phyloP scores from a whole-genome alignment of 345 rosid genomes.

The Acer negundo region DNA sequence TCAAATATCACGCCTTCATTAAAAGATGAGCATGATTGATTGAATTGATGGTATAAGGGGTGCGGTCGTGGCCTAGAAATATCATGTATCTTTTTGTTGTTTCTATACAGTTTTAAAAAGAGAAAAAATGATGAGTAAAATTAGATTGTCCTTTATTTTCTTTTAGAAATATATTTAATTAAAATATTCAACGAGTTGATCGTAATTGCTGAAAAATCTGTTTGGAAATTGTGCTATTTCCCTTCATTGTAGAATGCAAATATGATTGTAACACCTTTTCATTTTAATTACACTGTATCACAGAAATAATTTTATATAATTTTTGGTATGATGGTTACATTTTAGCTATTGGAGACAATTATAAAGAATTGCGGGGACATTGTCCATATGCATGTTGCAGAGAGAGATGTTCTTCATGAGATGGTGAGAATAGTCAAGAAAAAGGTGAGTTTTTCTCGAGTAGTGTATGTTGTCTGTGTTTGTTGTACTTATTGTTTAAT shows the following conservation, averaged over 20 bases:
- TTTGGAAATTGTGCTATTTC: not conserved
- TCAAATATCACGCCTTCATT: not conserved
- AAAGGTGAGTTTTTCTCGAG: constrained; percentile 59
- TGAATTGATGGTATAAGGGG: constrained; percentile 2
- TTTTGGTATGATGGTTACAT: constrained; percentile 27
- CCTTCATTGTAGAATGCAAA: not conserved
- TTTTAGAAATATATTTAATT: not conserved
- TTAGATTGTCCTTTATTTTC: not conserved
- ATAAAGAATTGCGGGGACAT: constrained; percentile 98
- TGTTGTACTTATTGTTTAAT: constrained; percentile 12
- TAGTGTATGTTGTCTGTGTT: constrained; percentile 10
- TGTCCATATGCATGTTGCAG: constrained; percentile 99
- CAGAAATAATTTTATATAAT: constrained; percentile 16
- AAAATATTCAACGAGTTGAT: not conserved
- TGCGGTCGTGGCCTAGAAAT: not conserved
- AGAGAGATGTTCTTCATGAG: constrained; percentile 91
- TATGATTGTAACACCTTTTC: constrained; percentile 2
- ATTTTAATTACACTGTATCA: constrained; percentile 10
- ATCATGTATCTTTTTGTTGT: not conserved
- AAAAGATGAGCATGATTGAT: not conserved
- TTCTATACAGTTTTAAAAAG: not conserved
- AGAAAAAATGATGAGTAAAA: not conserved
- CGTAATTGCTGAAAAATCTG: not conserved
- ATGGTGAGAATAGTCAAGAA: constrained; percentile 93
- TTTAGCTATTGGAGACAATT: constrained; percentile 92